Evolutionary conservation across 176 grass and related monocot species (phyloP).

Genomic region (Ampelocalamus luodianensis): DNA sequence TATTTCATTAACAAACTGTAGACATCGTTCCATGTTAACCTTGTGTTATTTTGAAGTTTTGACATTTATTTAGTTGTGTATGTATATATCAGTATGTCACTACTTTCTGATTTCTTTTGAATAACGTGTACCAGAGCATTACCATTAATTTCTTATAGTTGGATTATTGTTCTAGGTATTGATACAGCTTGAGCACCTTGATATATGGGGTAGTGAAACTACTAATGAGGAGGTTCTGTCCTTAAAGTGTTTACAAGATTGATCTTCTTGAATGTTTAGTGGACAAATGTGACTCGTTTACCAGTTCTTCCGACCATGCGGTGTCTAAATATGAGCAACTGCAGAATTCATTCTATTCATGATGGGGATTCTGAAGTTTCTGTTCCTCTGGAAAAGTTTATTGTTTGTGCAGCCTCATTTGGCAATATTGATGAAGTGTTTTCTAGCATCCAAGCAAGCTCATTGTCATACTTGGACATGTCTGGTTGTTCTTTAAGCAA

Average conservation of each 20-base stretch:
- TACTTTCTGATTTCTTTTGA: conserved; percentile 38
- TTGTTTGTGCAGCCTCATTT: conserved; percentile 51
- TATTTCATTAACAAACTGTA: not conserved
- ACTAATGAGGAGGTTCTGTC: conserved; percentile 59
- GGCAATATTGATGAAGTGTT: conserved; percentile 60
- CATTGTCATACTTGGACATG: conserved; percentile 68
- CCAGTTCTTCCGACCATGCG: conserved; percentile 56
- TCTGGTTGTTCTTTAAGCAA: conserved; percentile 59
- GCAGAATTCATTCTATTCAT: conserved; percentile 71
- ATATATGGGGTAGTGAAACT: conserved; percentile 86
- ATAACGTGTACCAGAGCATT: not conserved
- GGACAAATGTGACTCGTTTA: conserved; percentile 68
- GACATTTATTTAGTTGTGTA: conserved; percentile 2
- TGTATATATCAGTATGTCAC: not conserved
- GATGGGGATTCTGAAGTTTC: conserved; percentile 37
- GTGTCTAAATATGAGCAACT: conserved; percentile 84
- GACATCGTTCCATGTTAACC: not conserved
- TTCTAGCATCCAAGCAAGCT: conserved; percentile 55
- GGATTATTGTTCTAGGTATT: conserved; percentile 62
- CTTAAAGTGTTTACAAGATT: conserved; percentile 67
- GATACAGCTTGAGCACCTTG: conserved; percentile 75
- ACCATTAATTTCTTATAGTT: conserved; percentile 14
- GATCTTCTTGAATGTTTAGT: conserved; percentile 76
- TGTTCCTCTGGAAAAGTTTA: conserved; percentile 57
- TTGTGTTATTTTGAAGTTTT: not conserved